Conservation (phyloP, 169 alveolate genomes). For the Ichthyophthirius multifiliis region DNA sequence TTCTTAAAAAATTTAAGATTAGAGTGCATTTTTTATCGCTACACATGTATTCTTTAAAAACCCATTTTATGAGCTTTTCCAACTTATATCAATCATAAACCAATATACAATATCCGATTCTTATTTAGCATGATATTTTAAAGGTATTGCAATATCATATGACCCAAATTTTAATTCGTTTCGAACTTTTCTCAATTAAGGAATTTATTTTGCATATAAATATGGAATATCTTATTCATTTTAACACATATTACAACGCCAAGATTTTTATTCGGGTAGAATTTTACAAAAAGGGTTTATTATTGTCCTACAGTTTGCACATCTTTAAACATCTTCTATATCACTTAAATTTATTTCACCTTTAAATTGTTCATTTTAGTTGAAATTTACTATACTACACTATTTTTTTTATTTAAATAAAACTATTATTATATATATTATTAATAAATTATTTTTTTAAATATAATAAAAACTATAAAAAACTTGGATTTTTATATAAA, state of each 20-base stretch:
- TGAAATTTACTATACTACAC: no score
- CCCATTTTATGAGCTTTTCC: background rate
- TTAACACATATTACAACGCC: background rate
- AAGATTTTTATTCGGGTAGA: background rate
- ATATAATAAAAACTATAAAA: background rate
- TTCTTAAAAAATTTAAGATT: background rate
- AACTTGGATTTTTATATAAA: background rate
- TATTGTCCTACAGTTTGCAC: background rate
- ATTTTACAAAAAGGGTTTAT: conserved; percentile 1
- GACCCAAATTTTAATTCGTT: background rate
- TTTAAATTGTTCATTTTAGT: background rate
- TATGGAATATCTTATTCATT: background rate
- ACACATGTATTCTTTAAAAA: conserved; percentile 1
- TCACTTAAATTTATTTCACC: background rate
- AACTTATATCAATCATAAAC: background rate
- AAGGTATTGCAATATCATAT: background rate
- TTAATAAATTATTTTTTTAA: background rate
- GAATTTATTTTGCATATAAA: background rate
- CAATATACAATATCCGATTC: background rate
- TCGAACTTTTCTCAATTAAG: background rate
- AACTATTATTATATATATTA: no score
- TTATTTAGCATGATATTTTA: background rate
- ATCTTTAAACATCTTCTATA: background rate
- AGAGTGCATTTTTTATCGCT: background rate
- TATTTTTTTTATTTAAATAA: no score